phyloP scores from a whole-genome alignment of 169 alveolate genomes.

The Amoebophrya sp. region DNA sequence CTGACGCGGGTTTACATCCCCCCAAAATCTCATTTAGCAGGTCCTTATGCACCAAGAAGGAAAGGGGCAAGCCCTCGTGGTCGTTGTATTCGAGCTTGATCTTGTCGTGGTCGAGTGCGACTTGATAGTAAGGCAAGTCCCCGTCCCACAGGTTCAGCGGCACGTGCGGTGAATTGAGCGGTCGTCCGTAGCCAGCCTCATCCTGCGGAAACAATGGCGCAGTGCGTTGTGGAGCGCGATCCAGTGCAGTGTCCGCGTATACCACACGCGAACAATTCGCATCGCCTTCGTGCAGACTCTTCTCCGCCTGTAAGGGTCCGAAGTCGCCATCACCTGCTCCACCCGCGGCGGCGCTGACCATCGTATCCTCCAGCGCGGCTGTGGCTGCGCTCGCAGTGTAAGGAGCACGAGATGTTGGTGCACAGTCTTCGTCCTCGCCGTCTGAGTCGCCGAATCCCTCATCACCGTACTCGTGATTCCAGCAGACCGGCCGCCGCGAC shows the following conservation, averaged over 20 bases:
- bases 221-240: not conserved
- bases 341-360: too few relatives aligned
- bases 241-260: not conserved
- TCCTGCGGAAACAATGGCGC: not conserved
- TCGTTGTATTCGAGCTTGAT: not conserved
- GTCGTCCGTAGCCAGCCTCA: not conserved
- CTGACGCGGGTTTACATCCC: not conserved
- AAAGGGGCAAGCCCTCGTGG: not conserved
- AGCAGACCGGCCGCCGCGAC: too few relatives aligned
- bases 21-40: not conserved
- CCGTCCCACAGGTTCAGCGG: not conserved
- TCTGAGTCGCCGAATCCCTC: too few relatives aligned
- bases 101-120: not conserved
- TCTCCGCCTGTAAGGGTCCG: too few relatives aligned
- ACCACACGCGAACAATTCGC: too few relatives aligned
- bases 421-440: too few relatives aligned
- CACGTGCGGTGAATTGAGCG: not conserved
- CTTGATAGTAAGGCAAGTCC: not conserved
- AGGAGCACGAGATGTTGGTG: too few relatives aligned
- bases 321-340: too few relatives aligned
- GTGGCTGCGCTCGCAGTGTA: too few relatives aligned
- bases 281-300: too few relatives aligned
- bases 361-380: too few relatives aligned
- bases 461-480: too few relatives aligned
- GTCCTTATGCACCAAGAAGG: not conserved